Base-by-base conservation (phyloP, 345 rosid species). In the Syzygium grande region DNA sequence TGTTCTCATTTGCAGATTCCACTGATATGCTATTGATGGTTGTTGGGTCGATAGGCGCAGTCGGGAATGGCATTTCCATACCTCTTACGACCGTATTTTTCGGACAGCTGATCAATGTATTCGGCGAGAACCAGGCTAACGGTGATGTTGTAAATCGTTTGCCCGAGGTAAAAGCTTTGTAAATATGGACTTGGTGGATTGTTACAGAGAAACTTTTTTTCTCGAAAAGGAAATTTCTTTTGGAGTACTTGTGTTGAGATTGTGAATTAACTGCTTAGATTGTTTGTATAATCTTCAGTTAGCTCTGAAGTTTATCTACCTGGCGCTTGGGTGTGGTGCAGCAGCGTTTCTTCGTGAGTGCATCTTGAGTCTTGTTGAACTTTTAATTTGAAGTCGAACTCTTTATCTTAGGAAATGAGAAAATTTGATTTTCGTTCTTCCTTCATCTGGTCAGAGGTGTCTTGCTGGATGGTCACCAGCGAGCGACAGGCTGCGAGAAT, bases 391-490 rank as follows among this genome's bases (percentile, higher is more conserved):
- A 23, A 53, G 23, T 30, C 30, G 4, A 38, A 54, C 19, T 65
- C 21, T 52, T 78, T 30, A 30, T 15, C 7, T 38, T 23, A 38
- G 29, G 46, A 54, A 23, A 21, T 43, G 63, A 78, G 78, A 58
- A 79, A 78, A 49, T 9, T 53, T 55, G 9, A 29, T 22, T 52
- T 52, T 17, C 3, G 11, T 68, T 15, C 84, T 63, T 83, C 14
- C 51, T 15, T 65, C 25, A 49, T 30, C 25, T 84, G 91, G 22
- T 29, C 94, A 96, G 98, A 96, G 94, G 95, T 97, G 86, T 83
- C 93, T 87, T 95, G 95, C 83, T 95, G 98, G 99, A 97, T 96
- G 95, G 91, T 95, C 46, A 91, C 97, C 0, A 97, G 98, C 56
- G 98, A 97, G 88, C 94, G 96, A 86, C 98, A 97, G 86, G 98